Percentiles rank a stretch among this genome's conserved stretches.
Conservation (phyloP, 805 yeast genomes). For the Starmerella khaoyaiensis region DNA sequence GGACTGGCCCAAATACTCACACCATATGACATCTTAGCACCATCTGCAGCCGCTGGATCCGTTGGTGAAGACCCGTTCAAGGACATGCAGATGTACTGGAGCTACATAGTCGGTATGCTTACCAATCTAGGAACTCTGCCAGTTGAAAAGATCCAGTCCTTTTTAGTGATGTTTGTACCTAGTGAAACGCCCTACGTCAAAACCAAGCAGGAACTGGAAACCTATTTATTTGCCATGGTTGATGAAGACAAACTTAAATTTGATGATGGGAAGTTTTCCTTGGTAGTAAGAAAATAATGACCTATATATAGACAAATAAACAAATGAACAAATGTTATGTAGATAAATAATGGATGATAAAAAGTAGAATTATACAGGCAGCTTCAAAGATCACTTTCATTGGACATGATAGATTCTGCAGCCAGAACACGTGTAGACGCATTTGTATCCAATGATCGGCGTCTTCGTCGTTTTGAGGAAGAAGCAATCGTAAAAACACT, state of each 20-base stretch:
- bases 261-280: slow-evolving; percentile 30
- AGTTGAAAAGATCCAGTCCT: slow-evolving; percentile 38
- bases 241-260: slow-evolving; percentile 33
- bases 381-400: no score
- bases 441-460: slow-evolving; percentile 29
- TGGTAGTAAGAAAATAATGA: slow-evolving; percentile 1
- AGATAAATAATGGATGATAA: neutral
- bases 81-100: slow-evolving; percentile 33
- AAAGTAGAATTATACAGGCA: no score
- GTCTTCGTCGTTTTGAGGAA: slow-evolving; percentile 27
- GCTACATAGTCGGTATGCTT: slow-evolving; percentile 44
- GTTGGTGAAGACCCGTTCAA: slow-evolving; percentile 16
- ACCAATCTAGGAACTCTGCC: slow-evolving; percentile 43
- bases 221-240: slow-evolving; percentile 33
- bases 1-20: slow-evolving; percentile 15
- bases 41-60: neutral
- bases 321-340: neutral
- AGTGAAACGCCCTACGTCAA: slow-evolving; percentile 34
- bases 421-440: slow-evolving; percentile 29
- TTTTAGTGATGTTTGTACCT: slow-evolving; percentile 44
- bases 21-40: slow-evolving; percentile 20
- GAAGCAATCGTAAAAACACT: slow-evolving; percentile 30
- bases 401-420: slow-evolving; percentile 23
- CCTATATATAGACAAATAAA: neutral
- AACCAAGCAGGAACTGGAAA: slow-evolving; percentile 33